Base-by-base conservation (phyloP, 2,329 filamentous ascomycete genomes). In the Cercospora sp. region DNA sequence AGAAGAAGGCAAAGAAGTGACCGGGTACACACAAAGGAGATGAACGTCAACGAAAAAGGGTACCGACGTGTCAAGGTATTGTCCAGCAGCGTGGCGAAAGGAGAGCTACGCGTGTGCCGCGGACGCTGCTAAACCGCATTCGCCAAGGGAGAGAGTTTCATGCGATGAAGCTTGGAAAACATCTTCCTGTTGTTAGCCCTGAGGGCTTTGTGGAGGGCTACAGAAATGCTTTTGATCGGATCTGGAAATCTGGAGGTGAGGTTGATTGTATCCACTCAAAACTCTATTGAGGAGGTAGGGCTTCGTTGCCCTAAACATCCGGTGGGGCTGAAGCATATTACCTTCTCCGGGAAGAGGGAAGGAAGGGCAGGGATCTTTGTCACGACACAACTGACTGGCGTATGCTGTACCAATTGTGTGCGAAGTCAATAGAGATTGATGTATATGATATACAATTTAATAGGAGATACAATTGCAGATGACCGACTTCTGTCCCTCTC, bases 1-100 rank as follows among this genome's bases (percentile, higher is more conserved):
- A 70, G 61, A 71, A 71, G 60, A 67, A 60, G 20, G 64, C 12
- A 8, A 70, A 70, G 64, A 68, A 65, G 58, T 65, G 57, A 61
- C 23, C 23, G 23, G 23, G 23, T 26, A 26, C 23, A 26, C 23
- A 26, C 23, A 4, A 26, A 26, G 23, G 23, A 26, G 23, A 26
- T 39, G 2, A 39, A 39, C n/a, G 0, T n/a, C 16, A n/a, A n/a
- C 2, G 16, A 39, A n/a, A 39, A 39, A 39, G 13, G 13, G 36
- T 39, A n/a, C n/a, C n/a, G n/a, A n/a, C n/a, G n/a, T n/a, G n/a
- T n/a, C n/a, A n/a, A n/a, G n/a, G n/a, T n/a, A n/a, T n/a, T n/a
- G n/a, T n/a, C n/a, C n/a, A n/a, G n/a, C n/a, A n/a, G n/a, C n/a
- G n/a, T n/a, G n/a, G n/a, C n/a, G n/a, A n/a, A n/a, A n/a, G 13